Evolutionary conservation across 257 asterid genomes (phyloP), one percentile per base, ranked within the genome.

Genomic region (Pogostemon cablin): DNA sequence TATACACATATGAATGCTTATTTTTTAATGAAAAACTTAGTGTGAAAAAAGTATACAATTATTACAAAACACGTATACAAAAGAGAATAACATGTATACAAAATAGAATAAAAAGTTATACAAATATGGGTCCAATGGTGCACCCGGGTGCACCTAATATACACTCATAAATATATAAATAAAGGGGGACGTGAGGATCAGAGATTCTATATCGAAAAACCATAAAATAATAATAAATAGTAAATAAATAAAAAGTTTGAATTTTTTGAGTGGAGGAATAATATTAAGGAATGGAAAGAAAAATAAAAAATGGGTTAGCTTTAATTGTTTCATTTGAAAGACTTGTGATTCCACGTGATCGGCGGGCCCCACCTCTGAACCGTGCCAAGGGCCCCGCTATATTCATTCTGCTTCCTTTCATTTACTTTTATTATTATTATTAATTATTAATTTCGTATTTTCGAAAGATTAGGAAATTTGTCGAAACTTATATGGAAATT

Each of bases 261-360:
- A 54, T 58, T 65, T 34, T 46, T 20, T 68, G 32, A 62, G 75
- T 72, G 72, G 69, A 44, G 67, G 68, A 69, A 49, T 56, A 69
- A 70, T 55, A 42, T 6, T 68, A 67, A 56, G 42, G 65, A 4
- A 65, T 68, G 7, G 10, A 55, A 52, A 52, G 0, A n/a, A 52
- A 6, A 12, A 6, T 20, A 17, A 58, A 47, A 78, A 68, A 67
- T 67, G 32, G 32, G 32, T 25, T 25, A 25, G 75, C 72, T 77
- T 84, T 76, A 54, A 68, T 53, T 77, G 69, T 25, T 50, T 58
- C 63, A 80, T 62, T 66, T 65, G 71, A 79, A 59, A 72, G 80
- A 79, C 71, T 62, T 79, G 81, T 74, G 57, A 79, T 71, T 79
- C 78, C 92, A 84, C 86, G 92, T 86, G 92, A 81, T 68, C 32